Evolutionary conservation across 805 yeast species (phyloP), one percentile per base, ranked within the genome.

Genomic region (Zygotorulaspora danielsina): DNA sequence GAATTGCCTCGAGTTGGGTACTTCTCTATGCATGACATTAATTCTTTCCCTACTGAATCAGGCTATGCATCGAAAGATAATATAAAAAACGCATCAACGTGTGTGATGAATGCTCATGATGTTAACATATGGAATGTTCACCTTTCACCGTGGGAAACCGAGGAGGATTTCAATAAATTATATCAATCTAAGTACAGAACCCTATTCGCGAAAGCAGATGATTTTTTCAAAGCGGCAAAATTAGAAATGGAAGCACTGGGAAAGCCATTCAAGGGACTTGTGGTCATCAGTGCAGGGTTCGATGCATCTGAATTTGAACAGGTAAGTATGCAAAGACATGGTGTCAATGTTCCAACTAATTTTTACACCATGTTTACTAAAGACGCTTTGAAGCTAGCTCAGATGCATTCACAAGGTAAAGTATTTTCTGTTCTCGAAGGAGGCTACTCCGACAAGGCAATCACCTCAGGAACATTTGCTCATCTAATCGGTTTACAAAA

Each of bases 241-340:
- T 55, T 55, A 26, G 71, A 69, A 39, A 65, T 72, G 56, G 74
- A 69, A 17, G 54, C 55, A 31, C 59, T 32, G 45, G 63, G 54
- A 45, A 63, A 61, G 51, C 68, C 69, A 2, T 78, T 76, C 57
- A 73, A 71, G 46, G 75, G 79, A 1, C 48, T 84, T 43, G 75
- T 86, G 2, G 72, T 81, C n/a, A 70, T 85, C 1, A 84, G 94
- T 31, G 89, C 95, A 0, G 95, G 95, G 2, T 86, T 85, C 57
- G 95, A 85, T 63, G 94, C 93, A 2, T 78, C 84, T 12, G 95
- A 85, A 56, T 80, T 74, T 59, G 95, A 85, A 55, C 79, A 79
- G 42, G 76, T 76, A n/a, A 75, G 80, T 35, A 86, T 85, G 95
- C 95, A 85, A 61, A 68, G 95, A 38, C 95, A 86, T 57, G 77